Base-by-base conservation (phyloP, 441 rosid species). In the Sinapis alba region DNA sequence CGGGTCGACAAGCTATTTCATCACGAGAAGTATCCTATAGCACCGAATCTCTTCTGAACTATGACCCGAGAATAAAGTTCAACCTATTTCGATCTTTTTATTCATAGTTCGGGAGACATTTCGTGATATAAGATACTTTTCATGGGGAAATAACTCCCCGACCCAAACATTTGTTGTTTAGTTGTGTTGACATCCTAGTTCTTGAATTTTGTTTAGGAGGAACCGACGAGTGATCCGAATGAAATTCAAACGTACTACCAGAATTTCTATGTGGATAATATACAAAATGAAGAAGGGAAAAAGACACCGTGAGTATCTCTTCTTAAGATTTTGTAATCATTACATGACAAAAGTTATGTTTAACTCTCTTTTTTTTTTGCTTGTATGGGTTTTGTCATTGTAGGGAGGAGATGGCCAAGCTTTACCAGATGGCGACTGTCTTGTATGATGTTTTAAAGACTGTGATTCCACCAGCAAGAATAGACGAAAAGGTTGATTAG, bases 391-490 rank as follows among this genome's bases (percentile, higher is more conserved):
- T 63, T 61, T 62, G n/a, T 30, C 15, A 36, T 78, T 87, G 81
- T 83, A 96, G 98, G 86, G 97, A 94, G 86, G 97, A 92, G 89
- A 92, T 92, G 98, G 90, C 88, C 50, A 94, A 87, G 85, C 82
- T 87, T 57, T 86, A 86, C 81, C 96, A 89, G 85, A 86, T 85
- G 72, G 99, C 98, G 5, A 62, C 90, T 0, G 98, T 96, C 18
- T 84, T 96, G 70, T 90, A 86, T 80, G 98, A 94, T 80, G 98
- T 88, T 79, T 51, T 94, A 80, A 86, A 3, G 75, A 82, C 90
- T 2, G 88, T 94, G 64, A 91, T 79, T 73, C 92, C 82, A 71
- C 0, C 71, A 43, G 0, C 43, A 34, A 89, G 81, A 79, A n/a
- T 94, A 51, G 94, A 92, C 7, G 84, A 74, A 21, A 72, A 88